Evolutionary conservation across 345 rosid species (phyloP), one percentile per base, ranked within the genome.

Genomic region (Populus nigra): DNA sequence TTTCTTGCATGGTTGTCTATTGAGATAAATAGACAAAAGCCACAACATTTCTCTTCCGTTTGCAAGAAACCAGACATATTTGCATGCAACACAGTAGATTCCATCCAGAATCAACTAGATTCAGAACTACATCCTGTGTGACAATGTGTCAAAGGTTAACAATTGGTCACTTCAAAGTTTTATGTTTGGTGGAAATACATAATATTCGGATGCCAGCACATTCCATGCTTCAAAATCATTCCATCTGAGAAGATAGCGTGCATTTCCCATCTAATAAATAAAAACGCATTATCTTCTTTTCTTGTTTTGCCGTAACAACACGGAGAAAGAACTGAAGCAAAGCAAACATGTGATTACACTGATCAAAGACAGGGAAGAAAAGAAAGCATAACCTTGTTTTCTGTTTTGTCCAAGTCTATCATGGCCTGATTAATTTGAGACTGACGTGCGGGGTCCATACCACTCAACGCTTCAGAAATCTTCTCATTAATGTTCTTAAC

Each of bases 391-490:
- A 92, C 99, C 98, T 94, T 96, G 89, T 90, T 93, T 84, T 93
- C 99, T 8, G 97, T 89, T 87, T 87, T 96, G 83, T 96, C 98
- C 89, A 94, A 87, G 85, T 96, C 99, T 73, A 86, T 94, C 97
- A 96, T 91, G 66, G 99, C 99, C 75, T 94, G 99, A 84, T 96
- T 98, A 75, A 92, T 92, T 79, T 94, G 98, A 76, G 88, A 74
- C 85, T 96, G 98, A 73, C 89, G 89, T 18, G 91, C 91, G 1
- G 98, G 99, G 81, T 96, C 98, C 99, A 96, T 94, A 69, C 98
- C 99, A 83, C 91, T 80, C 82, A 96, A 84, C 0, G 97, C 94
- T 86, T 93, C 92, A 0, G 97, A 90, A 18, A 94, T 90, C 69
- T 88, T 96, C 76, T 91, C 97, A 74, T 94, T 96, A 20, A 96